Base-by-base conservation (phyloP, 768 basidiomycete species). In the Mycena latifolia region DNA sequence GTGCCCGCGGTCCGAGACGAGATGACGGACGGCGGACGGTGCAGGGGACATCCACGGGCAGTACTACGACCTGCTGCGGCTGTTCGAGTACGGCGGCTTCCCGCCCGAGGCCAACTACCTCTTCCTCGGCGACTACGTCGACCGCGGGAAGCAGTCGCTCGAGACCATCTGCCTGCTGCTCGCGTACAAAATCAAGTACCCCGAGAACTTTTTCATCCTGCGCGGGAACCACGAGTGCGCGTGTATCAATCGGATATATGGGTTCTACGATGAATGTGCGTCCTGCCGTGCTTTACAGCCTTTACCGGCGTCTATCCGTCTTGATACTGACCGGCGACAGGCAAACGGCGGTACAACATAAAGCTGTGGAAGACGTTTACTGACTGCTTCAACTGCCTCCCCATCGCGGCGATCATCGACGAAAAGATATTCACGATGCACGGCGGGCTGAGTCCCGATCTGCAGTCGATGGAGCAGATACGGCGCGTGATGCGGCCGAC, bases 341-440 rank as follows among this genome's bases (percentile, higher is more conserved):
- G 97, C 88, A 99, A 99, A 86, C 95, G 97, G 78, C 91, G 97
- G 77, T 99, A 98, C 88, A 99, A 99, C 86, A 99, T 99, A 88
- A 99, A 99, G 81, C 87, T 98, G 77, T 99, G 97, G 97, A 99
- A 99, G 87, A 99, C 97, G 37, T 99, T 99, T 81, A 99, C 97
- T 65, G 97, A 99, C 79, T 98, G 97, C 83, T 99, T 99, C 88
- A 99, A 99, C 84, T 99, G 97, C 79, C 84, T 98, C 71, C 97
- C 97, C 39, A 98, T 99, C 78, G 97, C 97, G 52, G 97, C 97
- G 73, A 98, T 99, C 81, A 98, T 99, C 78, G 97, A 99, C 82
- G 97, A 99, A 82, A 99, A 99, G 85, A 99, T 99, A 77, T 98
- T 99, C 80, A 98, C 96, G 55, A 99, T 99, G 97, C 97, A 99